Evolutionary conservation across 1,284 basidiomycete genomes (phyloP).

Genomic region (Rhodotorula glutinis): DNA sequence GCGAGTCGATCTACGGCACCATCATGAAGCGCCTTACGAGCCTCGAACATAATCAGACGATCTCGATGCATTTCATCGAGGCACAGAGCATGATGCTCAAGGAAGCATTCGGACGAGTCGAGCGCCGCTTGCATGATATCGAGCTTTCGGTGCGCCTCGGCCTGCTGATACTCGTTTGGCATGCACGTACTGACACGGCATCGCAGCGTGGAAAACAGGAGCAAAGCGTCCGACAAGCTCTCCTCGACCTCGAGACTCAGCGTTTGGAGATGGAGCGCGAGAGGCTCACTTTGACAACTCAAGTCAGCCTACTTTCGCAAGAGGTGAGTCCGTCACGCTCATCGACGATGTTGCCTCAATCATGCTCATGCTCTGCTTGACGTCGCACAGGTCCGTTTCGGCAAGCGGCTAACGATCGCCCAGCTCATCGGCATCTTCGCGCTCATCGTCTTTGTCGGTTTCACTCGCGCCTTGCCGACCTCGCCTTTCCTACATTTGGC

Average conservation of each 20-base stretch:
- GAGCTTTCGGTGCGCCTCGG: constrained; percentile 65
- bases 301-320: constrained; percentile 67
- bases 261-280: constrained; percentile 65
- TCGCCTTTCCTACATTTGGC: constrained; percentile 37
- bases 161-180: neutral
- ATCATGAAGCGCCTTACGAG: constrained; percentile 89
- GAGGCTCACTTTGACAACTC: constrained; percentile 61
- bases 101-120: constrained; percentile 70
- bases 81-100: constrained; percentile 78
- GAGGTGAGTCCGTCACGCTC: constrained; percentile 56
- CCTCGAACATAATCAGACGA: constrained; percentile 82
- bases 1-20: constrained; percentile 94
- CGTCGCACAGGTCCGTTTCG: constrained; percentile 62
- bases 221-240: constrained; percentile 61
- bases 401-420: constrained; percentile 76
- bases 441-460: constrained; percentile 74
- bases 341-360: rapidly evolving
- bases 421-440: constrained; percentile 73
- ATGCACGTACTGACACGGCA: neutral
- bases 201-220: constrained; percentile 64
- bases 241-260: constrained; percentile 69
- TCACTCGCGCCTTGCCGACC: constrained; percentile 68
- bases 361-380: neutral
- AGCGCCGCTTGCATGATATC: constrained; percentile 50
- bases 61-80: constrained; percentile 83